These are phyloP conservation scores for Panellus pusillus DNA, from an alignment of 768 basidiomycete genomes.

Conservation along the genomic window DNA sequence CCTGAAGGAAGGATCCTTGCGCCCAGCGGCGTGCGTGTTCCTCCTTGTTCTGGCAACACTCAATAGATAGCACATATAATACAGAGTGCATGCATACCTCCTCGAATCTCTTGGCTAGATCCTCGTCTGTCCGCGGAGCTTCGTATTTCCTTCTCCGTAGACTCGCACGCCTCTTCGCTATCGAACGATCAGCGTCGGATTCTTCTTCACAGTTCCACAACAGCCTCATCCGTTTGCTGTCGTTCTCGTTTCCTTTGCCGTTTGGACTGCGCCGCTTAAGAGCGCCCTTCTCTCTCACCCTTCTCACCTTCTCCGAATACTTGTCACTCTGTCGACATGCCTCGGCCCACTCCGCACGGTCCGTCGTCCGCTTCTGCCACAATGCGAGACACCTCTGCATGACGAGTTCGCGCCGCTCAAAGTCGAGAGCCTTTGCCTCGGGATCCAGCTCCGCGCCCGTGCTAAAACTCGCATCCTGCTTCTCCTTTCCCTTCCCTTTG, in stretches of 20 bases:
- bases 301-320: constrained; percentile 54
- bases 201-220: constrained; percentile 3
- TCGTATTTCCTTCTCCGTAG: constrained; percentile 46
- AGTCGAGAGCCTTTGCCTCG: constrained; percentile 43
- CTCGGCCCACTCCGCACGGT: constrained; percentile 57
- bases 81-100: constrained; percentile 46
- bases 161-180: constrained; percentile 41
- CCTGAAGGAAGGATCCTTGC: constrained; percentile 63
- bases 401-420: constrained; percentile 38
- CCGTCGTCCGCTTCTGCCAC: constrained; percentile 49
- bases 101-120: constrained; percentile 63
- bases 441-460: constrained; percentile 31
- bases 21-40: constrained; percentile 76
- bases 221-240: constrained; percentile 11
- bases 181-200: constrained; percentile 1
- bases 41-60: constrained; percentile 57
- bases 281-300: constrained; percentile 15
- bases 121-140: constrained; percentile 61
- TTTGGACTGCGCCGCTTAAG: constrained; percentile 14
- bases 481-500: constrained; percentile 30
- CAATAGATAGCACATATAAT: constrained; percentile 22
- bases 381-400: constrained; percentile 42
- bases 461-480: constrained; percentile 27
- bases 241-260: constrained; percentile 6
- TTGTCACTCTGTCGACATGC: constrained; percentile 60